These are phyloP conservation scores for Cyclotella atomus DNA, from an alignment of 108 stramenopile species.

Conservation along the genomic window DNA sequence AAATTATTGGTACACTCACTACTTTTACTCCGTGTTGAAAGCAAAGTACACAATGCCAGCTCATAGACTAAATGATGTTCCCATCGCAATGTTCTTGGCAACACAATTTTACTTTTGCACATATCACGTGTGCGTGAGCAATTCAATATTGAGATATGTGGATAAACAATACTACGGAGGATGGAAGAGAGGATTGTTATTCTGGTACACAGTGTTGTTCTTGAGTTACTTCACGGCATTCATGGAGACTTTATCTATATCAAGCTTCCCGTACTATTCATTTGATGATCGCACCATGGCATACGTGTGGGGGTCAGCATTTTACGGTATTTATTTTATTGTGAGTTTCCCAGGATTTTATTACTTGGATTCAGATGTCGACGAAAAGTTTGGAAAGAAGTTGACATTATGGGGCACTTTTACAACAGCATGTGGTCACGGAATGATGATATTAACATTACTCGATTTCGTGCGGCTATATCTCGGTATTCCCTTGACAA, in stretches of 20 bases:
- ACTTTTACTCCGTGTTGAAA: constrained; percentile 96
- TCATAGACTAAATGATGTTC: constrained; percentile 96
- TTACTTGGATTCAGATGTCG: constrained; percentile 71
- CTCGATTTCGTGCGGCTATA: constrained; percentile 92
- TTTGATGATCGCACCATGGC: constrained; percentile 89
- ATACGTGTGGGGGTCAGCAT: constrained; percentile 78
- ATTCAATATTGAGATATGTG: constrained; percentile 86
- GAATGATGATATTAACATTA: constrained; percentile 93
- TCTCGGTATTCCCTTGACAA: constrained; percentile 79
- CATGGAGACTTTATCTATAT: constrained; percentile 97
- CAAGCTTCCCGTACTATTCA: constrained; percentile 93
- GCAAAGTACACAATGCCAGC: constrained; percentile 96
- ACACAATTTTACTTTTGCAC: constrained; percentile 97
- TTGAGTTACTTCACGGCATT: constrained; percentile 94
- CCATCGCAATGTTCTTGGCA: constrained; percentile 91
- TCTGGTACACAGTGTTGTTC: constrained; percentile 63
- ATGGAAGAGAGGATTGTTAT: constrained; percentile 43
- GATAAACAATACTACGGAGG: constrained; percentile 59
- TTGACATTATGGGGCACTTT: constrained; percentile 78
- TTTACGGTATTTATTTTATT: constrained; percentile 99
- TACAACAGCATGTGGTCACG: constrained; percentile 82
- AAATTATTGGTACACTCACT: constrained; percentile 96
- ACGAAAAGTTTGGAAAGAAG: constrained; percentile 26
- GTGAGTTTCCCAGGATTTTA: constrained; percentile 96
- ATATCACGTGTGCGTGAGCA: constrained; percentile 92